A percentile compares a stretch with the other conserved stretches of the same genome.
phyloP scores from a whole-genome alignment of 176 grass and related monocot genomes.

The Juncus effusus region DNA sequence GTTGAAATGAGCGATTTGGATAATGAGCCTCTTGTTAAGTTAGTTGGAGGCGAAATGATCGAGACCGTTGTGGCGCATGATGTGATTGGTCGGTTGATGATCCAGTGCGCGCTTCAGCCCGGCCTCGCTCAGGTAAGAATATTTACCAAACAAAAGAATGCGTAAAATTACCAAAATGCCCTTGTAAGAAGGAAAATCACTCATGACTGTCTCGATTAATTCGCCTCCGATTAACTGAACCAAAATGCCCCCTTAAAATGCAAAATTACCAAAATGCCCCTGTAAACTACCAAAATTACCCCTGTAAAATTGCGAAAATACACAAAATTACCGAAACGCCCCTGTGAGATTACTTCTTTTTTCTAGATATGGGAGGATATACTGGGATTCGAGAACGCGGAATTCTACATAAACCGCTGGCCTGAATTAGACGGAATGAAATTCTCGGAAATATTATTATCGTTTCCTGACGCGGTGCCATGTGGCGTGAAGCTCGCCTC shows the following conservation, averaged over 20 bases:
- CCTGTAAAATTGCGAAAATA: no score
- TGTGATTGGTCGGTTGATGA: constrained; percentile 98
- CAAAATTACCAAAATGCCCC: no score
- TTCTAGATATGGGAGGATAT: constrained; percentile 99
- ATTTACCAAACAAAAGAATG: background rate
- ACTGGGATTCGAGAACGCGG: constrained; percentile 96
- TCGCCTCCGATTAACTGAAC: no score
- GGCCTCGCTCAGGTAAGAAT: constrained; percentile 80
- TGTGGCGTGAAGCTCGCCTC: constrained; percentile 89
- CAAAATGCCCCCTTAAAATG: no score
- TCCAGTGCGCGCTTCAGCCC: constrained; percentile 97
- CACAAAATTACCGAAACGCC: no score
- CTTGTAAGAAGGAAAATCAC: no score
- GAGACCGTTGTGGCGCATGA: constrained; percentile 99
- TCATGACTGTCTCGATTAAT: no score
- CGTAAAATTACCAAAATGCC: no score
- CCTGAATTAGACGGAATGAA: constrained; percentile 78
- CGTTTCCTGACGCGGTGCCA: constrained; percentile 93
- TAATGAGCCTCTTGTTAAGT: constrained; percentile 96
- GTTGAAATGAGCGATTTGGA: constrained; percentile 99
- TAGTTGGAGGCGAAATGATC: constrained; percentile 88
- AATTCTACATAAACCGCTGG: constrained; percentile 97
- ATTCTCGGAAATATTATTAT: constrained; percentile 84
- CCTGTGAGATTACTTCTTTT: no score
- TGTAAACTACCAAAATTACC: no score